Evolutionary conservation across 192 early-diverging fungal genomes (phyloP), one percentile per base, ranked within the genome.

Genomic region (Gaertneriomyces semiglobifer): DNA sequence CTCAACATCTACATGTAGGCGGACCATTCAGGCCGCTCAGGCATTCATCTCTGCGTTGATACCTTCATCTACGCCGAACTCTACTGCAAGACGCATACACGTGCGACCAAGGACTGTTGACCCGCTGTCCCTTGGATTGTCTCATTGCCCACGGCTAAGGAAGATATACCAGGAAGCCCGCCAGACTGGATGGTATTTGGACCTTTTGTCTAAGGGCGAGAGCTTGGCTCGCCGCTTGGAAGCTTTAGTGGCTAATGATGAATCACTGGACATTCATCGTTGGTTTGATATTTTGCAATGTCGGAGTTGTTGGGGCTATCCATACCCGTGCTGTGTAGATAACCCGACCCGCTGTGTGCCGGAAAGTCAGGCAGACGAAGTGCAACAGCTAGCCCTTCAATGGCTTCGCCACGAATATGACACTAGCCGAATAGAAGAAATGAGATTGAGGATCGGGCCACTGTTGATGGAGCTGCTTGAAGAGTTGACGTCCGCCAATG

Each of bases 1-100:
- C 55, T 57, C 20, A 12, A 10, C 11, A 57, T 19, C 55, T 57
- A 11, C 55, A 12, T 25, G 38, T 38, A 57, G 55, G 55, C 39
- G 60, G 42, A 61, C 60, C 4, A 61, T 61, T 5, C 60, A 61
- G 45, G 60, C 41, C 18, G 60, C 60, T 14, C 60, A 61, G 42
- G 19, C 60, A 12, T 42, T 61, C 44, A 16, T 61, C 11, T 16
- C 60, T n/a, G 19, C 41, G 6, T 42, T 61, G 25, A 18, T 50
- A 20, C 60, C 60, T 25, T 10, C 12, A 10, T 19, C 55, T 1
- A 20, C 1, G 11, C 10, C 4, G 19, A 12, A 10, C 38, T 38
- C 25, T 33, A 33, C 25, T 2, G 25, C 25, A 33, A 33, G 25
- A 33, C 25, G 25, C 25, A 33, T 33, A 33, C 41, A 61, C 20